phyloP scores from a whole-genome alignment of 2,329 filamentous ascomycete genomes.

The Scedosporium aurantiacum region DNA sequence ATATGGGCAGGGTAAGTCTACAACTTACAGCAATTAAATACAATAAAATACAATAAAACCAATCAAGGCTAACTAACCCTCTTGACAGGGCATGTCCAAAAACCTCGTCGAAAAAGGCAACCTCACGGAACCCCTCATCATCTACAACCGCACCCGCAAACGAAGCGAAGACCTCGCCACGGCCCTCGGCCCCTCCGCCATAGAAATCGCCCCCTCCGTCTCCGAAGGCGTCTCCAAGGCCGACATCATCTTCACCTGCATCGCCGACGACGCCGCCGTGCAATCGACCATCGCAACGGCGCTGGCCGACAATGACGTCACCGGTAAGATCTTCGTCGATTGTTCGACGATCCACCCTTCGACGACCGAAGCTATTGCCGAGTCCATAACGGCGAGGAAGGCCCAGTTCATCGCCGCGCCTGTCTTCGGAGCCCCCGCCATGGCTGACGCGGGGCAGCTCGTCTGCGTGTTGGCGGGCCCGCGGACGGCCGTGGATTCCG shows the following conservation, averaged over 20 bases:
- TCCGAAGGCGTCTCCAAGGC: conserved; percentile 54
- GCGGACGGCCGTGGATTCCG: conserved; percentile 45
- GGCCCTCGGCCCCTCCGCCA: conserved; percentile 49
- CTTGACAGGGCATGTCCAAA: conserved; percentile 62
- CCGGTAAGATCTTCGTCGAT: conserved; percentile 72
- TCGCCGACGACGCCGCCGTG: conserved; percentile 68
- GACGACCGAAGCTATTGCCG: conserved; percentile 56
- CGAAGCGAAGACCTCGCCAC: conserved; percentile 53
- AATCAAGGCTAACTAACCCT: neutral
- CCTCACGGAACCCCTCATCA: conserved; percentile 58
- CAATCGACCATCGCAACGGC: conserved; percentile 48
- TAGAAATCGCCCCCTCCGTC: conserved; percentile 52
- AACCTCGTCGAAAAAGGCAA: conserved; percentile 72
- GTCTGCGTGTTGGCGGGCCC: conserved; percentile 64
- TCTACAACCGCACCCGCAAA: conserved; percentile 69
- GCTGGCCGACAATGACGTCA: conserved; percentile 39
- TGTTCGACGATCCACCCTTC: conserved; percentile 83
- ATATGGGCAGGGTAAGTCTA: conserved; percentile 65
- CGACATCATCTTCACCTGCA: conserved; percentile 73
- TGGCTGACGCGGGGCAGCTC: conserved; percentile 60
- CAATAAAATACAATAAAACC: neutral
- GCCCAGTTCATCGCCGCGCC: conserved; percentile 62
- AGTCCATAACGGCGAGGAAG: conserved; percentile 44
- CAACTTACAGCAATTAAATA: conserved; percentile 2
- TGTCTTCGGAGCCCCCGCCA: conserved; percentile 61